A percentile compares a stretch with the other conserved stretches of the same genome.
Evolutionary conservation across 1,284 basidiomycete species (phyloP).

Genomic region (Rhodotorula sp.): DNA sequence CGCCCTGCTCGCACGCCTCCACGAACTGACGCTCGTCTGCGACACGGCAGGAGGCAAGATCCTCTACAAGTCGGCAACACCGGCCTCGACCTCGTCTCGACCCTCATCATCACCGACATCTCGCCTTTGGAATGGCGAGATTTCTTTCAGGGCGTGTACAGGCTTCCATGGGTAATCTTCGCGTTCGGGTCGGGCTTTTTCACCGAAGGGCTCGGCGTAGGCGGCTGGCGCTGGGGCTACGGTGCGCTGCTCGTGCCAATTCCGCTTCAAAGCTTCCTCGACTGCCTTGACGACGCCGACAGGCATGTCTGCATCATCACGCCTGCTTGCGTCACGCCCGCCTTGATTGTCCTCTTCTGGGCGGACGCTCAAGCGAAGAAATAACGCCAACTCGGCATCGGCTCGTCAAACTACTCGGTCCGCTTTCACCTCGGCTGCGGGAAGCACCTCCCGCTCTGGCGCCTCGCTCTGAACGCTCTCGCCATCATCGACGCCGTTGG

Average conservation of each 20-base stretch:
- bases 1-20: too few species aligned
- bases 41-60: not conserved
- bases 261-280: too few species aligned
- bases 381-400: constrained; percentile 1
- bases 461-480: not conserved
- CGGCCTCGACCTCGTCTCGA: not conserved
- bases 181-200: constrained; percentile 5
- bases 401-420: not conserved
- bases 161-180: not conserved
- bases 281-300: too few species aligned
- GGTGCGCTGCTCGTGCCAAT: too few species aligned
- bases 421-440: too few species aligned
- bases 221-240: not conserved
- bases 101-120: constrained; percentile 3
- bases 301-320: not conserved
- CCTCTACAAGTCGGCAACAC: constrained; percentile 1
- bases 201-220: not conserved
- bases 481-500: not conserved
- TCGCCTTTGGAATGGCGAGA: not conserved
- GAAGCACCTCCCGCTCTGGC: not conserved
- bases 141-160: too few species aligned
- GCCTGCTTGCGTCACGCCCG: not conserved
- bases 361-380: constrained; percentile 5
- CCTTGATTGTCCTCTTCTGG: constrained; percentile 2
- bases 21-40: too few species aligned